Conservation (phyloP, 345 rosid species). For the Camelina hispida region DNA sequence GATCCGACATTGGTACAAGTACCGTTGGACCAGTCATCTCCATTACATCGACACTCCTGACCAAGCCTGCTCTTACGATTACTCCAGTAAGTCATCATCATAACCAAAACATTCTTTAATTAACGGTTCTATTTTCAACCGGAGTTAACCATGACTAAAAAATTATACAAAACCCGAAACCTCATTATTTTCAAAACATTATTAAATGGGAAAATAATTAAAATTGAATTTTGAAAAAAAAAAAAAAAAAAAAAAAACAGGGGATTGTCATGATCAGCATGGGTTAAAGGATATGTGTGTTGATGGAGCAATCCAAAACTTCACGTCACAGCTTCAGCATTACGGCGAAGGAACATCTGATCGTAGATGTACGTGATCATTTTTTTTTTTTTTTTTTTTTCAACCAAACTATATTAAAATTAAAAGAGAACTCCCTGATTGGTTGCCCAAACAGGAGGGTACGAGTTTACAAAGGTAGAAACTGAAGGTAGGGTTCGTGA, state of each 20-base stretch:
- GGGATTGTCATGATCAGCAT: slow-evolving; percentile 83
- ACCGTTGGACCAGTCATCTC: slow-evolving; percentile 81
- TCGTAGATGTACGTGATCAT: slow-evolving; percentile 64
- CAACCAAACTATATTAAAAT: too few species aligned
- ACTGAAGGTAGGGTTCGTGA: too few species aligned
- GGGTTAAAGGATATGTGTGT: slow-evolving; percentile 73
- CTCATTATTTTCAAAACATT: not conserved
- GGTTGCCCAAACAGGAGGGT: too few species aligned
- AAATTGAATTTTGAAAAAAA: not conserved
- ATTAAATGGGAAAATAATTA: not conserved
- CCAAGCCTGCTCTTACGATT: slow-evolving; percentile 76
- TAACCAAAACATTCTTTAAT: too few species aligned
- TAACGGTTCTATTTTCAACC: not conserved
- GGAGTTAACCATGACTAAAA: slow-evolving; percentile 1
- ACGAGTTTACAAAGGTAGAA: too few species aligned
- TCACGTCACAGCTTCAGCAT: slow-evolving; percentile 89
- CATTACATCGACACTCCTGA: slow-evolving; percentile 94
- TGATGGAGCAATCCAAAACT: slow-evolving; percentile 85
- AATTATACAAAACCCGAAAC: not conserved
- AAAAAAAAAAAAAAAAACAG: slow-evolving; percentile 41
- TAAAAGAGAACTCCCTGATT: too few species aligned
- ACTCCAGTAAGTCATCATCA: slow-evolving; percentile 63
- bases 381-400: too few species aligned
- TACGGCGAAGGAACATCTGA: slow-evolving; percentile 83
- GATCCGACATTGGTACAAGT: slow-evolving; percentile 58